Conservation (phyloP, 345 rosid genomes). For the Euphorbia peplus region DNA sequence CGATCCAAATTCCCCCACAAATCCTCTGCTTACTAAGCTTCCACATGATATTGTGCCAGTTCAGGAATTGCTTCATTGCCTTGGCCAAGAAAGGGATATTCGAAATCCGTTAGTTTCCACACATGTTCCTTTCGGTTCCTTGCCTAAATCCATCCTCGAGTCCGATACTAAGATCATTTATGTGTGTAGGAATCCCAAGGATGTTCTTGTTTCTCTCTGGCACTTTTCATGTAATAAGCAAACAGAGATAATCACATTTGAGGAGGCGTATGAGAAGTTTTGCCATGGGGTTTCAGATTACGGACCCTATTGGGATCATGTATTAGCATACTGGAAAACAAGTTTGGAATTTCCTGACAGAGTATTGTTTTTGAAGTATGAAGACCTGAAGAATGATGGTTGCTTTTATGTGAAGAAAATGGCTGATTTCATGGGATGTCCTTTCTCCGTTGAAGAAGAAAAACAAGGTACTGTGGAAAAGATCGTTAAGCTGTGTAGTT, state of each 20-base stretch:
- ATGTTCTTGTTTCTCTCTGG: neutral
- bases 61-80: neutral
- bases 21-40: neutral
- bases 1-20: neutral
- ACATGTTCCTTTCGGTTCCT: neutral
- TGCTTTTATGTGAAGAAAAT: neutral
- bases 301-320: constrained; percentile 13
- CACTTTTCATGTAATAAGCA: neutral
- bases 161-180: neutral
- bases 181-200: constrained; percentile 10
- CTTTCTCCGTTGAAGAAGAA: constrained; percentile 1
- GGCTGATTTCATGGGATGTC: constrained; percentile 7
- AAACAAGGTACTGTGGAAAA: neutral
- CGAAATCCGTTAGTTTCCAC: neutral
- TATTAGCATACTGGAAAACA: constrained; percentile 11
- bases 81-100: neutral
- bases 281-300: neutral
- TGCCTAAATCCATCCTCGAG: neutral
- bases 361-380: neutral
- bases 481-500: neutral
- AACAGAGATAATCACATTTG: neutral
- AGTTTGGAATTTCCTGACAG: constrained; percentile 7
- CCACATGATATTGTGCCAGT: constrained; percentile 13
- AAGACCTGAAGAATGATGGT: constrained; percentile 6
- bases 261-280: neutral